Evolutionary conservation across 1,284 basidiomycete genomes (phyloP).

Genomic region (Polyporus tsugae): DNA sequence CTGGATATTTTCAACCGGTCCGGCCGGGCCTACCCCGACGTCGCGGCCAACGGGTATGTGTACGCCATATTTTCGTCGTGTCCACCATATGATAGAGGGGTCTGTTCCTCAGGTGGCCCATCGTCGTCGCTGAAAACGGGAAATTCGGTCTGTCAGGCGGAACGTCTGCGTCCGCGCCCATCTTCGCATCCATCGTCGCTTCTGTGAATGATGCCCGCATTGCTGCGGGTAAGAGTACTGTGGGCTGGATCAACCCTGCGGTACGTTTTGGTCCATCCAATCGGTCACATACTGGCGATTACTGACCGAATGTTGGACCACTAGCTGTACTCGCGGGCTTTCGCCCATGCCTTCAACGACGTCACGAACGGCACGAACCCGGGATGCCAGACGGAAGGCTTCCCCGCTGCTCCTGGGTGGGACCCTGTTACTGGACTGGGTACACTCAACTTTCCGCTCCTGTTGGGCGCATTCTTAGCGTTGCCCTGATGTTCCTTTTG

Average conservation of each 20-base stretch:
- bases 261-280: conserved; percentile 6
- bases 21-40: conserved; percentile 34
- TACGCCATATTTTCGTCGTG: background rate
- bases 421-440: conserved; percentile 46
- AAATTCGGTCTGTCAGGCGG: conserved; percentile 33
- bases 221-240: conserved; percentile 47
- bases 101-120: conserved; percentile 42
- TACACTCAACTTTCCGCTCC: conserved; percentile 37
- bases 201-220: conserved; percentile 69
- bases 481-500: conserved; percentile 16
- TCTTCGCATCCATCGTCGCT: conserved; percentile 58
- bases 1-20: conserved; percentile 28
- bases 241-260: conserved; percentile 68
- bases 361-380: conserved; percentile 44
- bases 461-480: conserved; percentile 17
- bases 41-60: conserved; percentile 42
- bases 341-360: conserved; percentile 49
- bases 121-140: conserved; percentile 42
- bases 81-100: no score
- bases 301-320: background rate
- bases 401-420: conserved; percentile 43
- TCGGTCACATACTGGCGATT: no score
- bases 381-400: conserved; percentile 36
- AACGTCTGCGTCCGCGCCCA: conserved; percentile 33
- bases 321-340: conserved; percentile 41